Base-by-base conservation (phyloP, 208 protist species). In the Wallacemonas collosoma region DNA sequence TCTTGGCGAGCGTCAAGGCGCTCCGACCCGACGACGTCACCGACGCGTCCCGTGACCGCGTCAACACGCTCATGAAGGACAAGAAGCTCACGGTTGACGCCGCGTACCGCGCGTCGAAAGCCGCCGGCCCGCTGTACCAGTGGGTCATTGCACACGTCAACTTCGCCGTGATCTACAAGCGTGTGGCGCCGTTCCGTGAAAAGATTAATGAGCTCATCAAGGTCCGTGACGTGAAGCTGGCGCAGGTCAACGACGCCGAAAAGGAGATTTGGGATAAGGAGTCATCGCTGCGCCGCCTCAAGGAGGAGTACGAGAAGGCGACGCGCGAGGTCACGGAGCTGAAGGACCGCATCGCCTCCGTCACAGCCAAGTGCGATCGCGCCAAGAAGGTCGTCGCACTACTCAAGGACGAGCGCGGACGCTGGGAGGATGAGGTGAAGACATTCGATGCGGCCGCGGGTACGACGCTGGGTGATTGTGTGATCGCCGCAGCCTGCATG, bases 111-210 rank as follows among this genome's bases (percentile, higher is more conserved):
- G 98, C 98, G n/a, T 98, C 89, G 5, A 96, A 97, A 79, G 98
- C 97, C 12, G 98, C 98, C 47, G 98, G 98, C 6, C 98, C 98
- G 47, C 86, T 99, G 14, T 86, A 98, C 41, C 93, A 98, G 79
- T 99, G 98, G 98, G 90, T 99, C 14, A 68, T 83, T 54, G 97
- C 98, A 8, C 97, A 99, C 76, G 65, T 99, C 26, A 87, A 96
- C 65, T 99, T 97, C 79, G 89, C 94, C n/a, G 81, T 86, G 45
- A 98, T 99, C 64, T 87, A 96, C 56, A 79, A 94, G 69, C 72
- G 86, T 15, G 91, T 99, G 14, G 89, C 87, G 62, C 99, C 98
- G 47, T 86, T 99, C 40, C 86, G 96, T 44, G 79, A 83, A 39
- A 94, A 99, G 78, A 95, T 99, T 67, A 85, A 86, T 36, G 62